Evolutionary conservation across 106 monocot genomes (phyloP), one percentile per base, ranked within the genome.

Genomic region (Narthecium ossifragum): DNA sequence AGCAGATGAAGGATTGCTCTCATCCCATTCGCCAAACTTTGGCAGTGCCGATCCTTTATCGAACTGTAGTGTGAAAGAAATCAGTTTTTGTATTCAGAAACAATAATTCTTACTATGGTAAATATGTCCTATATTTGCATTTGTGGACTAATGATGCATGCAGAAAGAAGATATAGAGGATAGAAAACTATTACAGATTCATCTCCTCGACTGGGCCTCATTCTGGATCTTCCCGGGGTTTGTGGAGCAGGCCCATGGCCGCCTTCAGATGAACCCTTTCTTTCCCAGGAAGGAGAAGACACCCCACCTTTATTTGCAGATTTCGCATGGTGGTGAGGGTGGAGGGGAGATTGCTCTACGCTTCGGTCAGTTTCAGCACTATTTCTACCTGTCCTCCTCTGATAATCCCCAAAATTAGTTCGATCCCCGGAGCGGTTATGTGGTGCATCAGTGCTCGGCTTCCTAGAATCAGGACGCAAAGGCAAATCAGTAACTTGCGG

Each of bases 21-120:
- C 72, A 65, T 91, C 80, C 92, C 92, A 93, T 18, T 65, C 81
- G 13, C 92, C 92, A 63, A 93, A 88, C 56, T 74, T 71, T 20
- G 92, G 92, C 55, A 93, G 75, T 21, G 67, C 37, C 8, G 75
- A 57, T 13, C 68, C 68, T 69, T 57, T 72, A 8, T 85, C 82
- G 26, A 73, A 59, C 93, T 88, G 64, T 58, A 15, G 63, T 31
- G 21, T 8, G 9, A 49, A 49, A 23, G 0, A 20, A 22, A 49
- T 5, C 23, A 20, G 23, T 24, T 8, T 20, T 49, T 24, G 8
- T 23, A 49, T 15, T 6, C 12, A 26, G 17, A 72, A 50, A 52
- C 20, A 11, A n/a, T n/a, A n/a, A 64, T 51, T 31, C 59, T 15
- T 28, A 20, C 23, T 32, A 6, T 4, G 4, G 57, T 8, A 48